A percentile compares a stretch with the other conserved stretches of the same genome.
Conservation (phyloP, 2,329 filamentous ascomycete species). For the Thielaviopsis ethacetica region DNA sequence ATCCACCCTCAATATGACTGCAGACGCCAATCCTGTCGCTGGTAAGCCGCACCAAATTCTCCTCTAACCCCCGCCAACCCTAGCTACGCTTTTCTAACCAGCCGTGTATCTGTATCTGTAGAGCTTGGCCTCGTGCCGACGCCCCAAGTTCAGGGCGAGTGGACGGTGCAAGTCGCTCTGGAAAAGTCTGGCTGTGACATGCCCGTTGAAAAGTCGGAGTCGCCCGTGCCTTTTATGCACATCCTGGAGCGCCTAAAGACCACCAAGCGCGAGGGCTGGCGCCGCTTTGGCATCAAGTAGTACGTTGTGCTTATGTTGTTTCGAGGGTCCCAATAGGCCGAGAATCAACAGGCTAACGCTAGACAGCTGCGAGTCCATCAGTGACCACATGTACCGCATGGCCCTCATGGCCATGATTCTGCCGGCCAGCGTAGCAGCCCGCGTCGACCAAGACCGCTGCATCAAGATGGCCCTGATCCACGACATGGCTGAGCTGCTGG, state of each 20-base stretch:
- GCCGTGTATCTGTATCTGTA: too few species aligned
- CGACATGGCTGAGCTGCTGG: conserved; percentile 91
- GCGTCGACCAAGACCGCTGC: conserved; percentile 65
- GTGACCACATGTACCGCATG: conserved; percentile 99
- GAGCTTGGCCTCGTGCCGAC: conserved; percentile 16
- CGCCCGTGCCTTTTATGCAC: conserved; percentile 86
- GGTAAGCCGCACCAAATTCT: not conserved
- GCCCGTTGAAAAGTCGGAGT: conserved; percentile 42
- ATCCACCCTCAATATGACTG: conserved; percentile 2
- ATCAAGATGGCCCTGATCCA: conserved; percentile 92
- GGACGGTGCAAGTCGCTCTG: conserved; percentile 16
- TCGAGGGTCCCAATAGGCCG: too few species aligned
- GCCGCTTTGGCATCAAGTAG: conserved; percentile 61
- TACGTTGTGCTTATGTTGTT: conserved; percentile 17
- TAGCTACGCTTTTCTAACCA: not conserved
- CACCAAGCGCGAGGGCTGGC: conserved; percentile 91
- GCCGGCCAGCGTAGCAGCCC: conserved; percentile 52
- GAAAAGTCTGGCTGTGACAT: conserved; percentile 18
- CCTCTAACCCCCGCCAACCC: too few species aligned
- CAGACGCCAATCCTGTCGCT: not conserved
- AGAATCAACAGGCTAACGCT: not conserved
- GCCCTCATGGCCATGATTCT: conserved; percentile 88
- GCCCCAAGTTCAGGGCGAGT: conserved; percentile 14
- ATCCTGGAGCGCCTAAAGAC: conserved; percentile 88
- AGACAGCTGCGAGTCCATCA: conserved; percentile 66